phyloP scores from a whole-genome alignment of 768 basidiomycete species.

The Pisolithus albus region DNA sequence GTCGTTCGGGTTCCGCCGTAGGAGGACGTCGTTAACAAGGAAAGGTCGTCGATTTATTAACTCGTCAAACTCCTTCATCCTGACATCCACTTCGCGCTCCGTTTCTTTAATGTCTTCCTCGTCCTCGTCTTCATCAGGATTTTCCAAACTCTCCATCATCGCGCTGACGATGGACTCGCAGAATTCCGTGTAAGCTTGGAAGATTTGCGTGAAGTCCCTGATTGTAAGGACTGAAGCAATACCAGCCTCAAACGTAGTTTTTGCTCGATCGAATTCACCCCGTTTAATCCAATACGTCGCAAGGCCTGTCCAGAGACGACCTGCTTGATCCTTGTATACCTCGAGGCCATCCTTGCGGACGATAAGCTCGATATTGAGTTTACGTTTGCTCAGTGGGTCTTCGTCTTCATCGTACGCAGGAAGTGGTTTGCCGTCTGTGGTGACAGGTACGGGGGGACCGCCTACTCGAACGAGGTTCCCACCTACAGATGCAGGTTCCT shows the following conservation, averaged over 20 bases:
- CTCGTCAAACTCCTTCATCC: constrained; percentile 91
- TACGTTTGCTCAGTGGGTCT: constrained; percentile 62
- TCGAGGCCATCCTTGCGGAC: constrained; percentile 79
- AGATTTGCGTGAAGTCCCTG: constrained; percentile 96
- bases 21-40: constrained; percentile 89
- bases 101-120: constrained; percentile 72
- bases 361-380: constrained; percentile 82
- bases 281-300: constrained; percentile 99
- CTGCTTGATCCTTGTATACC: constrained; percentile 95
- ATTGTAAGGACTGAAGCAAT: constrained; percentile 82
- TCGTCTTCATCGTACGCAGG: constrained; percentile 72
- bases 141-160: constrained; percentile 79
- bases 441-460: constrained; percentile 53
- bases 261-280: constrained; percentile 89
- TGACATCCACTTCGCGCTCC: constrained; percentile 75
- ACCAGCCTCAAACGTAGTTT: constrained; percentile 82
- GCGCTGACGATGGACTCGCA: constrained; percentile 84
- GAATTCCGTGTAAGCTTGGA: constrained; percentile 94
- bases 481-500: constrained; percentile 41
- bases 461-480: constrained; percentile 67
- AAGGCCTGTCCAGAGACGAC: constrained; percentile 90
- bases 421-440: constrained; percentile 43
- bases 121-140: constrained; percentile 70
- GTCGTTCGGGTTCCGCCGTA: constrained; percentile 92
- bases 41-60: constrained; percentile 94